Conservation (phyloP, 2,329 filamentous ascomycete species). For the Pseudogymnoascus sp. region DNA sequence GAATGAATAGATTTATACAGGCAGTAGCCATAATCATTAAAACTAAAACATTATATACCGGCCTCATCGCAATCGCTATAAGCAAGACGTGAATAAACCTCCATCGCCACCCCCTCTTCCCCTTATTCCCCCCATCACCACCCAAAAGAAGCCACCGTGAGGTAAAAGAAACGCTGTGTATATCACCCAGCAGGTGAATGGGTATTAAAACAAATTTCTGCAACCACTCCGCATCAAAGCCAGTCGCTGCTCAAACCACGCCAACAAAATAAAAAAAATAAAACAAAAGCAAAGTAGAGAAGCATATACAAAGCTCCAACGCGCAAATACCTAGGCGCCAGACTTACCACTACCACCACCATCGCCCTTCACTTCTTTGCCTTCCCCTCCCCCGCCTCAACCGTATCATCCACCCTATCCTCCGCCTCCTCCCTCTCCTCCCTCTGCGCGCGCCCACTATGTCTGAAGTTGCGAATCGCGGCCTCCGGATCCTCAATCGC, state of each 20-base stretch:
- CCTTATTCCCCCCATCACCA: neutral
- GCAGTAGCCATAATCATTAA: neutral
- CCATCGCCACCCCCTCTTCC: no score
- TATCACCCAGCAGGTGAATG: neutral
- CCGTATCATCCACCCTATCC: neutral
- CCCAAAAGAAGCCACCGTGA: neutral
- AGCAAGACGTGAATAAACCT: neutral
- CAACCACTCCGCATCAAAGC: neutral
- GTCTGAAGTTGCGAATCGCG: constrained; percentile 8
- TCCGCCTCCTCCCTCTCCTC: constrained; percentile 8
- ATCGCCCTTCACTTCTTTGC: neutral
- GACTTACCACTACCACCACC: neutral
- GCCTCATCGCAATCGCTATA: neutral
- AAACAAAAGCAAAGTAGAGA: neutral
- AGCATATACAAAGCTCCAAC: neutral
- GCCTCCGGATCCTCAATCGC: constrained; percentile 40
- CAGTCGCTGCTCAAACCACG: neutral
- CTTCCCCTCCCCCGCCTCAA: neutral
- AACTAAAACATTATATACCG: neutral
- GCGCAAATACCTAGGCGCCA: neutral
- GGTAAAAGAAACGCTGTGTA: neutral
- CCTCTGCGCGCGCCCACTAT: neutral
- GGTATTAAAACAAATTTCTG: constrained; percentile 2
- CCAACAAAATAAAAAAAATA: neutral
- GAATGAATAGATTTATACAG: neutral